Base-by-base conservation (phyloP, 768 basidiomycete species). In the Collybiopsis confluens region DNA sequence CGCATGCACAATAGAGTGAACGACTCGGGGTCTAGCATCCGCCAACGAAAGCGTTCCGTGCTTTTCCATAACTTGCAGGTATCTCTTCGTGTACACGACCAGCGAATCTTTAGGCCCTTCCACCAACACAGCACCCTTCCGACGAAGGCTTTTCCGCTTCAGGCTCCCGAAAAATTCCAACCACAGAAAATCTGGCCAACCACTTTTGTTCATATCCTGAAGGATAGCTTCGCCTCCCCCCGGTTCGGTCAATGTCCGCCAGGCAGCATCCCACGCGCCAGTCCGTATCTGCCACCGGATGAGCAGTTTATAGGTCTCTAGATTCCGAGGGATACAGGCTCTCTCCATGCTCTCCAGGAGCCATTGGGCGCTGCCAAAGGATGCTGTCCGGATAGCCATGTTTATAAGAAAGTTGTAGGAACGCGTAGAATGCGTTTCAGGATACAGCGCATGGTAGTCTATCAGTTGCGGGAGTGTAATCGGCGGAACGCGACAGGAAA, bases 241-340 rank as follows among this genome's bases (percentile, higher is more conserved):
- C n/a, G n/a, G n/a, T n/a, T n/a, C 44, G 56, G 53, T 54, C 44
- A 21, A 49, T 36, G 1, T 59, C 13, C 59, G 58, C 83, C 83
- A 88, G 20, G 85, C 87, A 21, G 72, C 64, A 10, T 74, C 64
- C 85, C 86, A 88, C 40, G 63, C 65, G 7, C 81, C 85, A 3
- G 72, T 70, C 43, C 76, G 72, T 42, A 88, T 70, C 48, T 85
- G 65, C 70, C 75, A 79, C 18, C 88, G 78, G 56, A 79, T 74
- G 53, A 73, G 70, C 36, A 88, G 65, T 65, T 78, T 78, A 65
- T 73, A 70, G 1, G 87, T 86, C 60, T 84, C 79, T 45, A 75
- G 53, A 63, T 85, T 75, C 30, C 64, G 68, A 3, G 59, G 62
- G 2, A 86, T 60, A 5, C 65, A 61, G 26, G 73, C 74, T 24